Evolutionary conservation across 257 asterid genomes (phyloP).

Genomic region (Echites panduratus): DNA sequence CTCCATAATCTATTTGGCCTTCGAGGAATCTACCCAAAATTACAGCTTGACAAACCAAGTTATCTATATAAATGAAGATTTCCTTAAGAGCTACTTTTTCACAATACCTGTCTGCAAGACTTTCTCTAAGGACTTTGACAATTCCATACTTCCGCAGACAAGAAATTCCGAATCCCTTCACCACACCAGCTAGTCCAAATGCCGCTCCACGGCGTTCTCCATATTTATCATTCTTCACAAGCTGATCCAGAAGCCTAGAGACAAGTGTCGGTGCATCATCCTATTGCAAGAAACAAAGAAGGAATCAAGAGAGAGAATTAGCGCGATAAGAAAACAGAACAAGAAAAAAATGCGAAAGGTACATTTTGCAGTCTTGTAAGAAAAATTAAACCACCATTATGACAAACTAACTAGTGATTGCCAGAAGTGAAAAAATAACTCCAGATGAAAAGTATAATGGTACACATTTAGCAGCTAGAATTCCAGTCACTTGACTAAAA

Average conservation of each 20-base stretch:
- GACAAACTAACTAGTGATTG: neutral
- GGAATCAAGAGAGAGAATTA: neutral
- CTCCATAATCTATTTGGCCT: neutral
- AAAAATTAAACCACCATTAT: neutral
- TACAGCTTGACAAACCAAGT: neutral
- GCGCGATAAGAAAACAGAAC: neutral
- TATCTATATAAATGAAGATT: neutral
- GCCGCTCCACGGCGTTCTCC: slow-evolving; percentile 99
- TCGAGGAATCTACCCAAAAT: neutral
- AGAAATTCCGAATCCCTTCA: slow-evolving; percentile 84
- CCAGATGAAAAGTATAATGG: neutral
- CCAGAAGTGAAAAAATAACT: neutral
- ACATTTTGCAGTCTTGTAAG: neutral
- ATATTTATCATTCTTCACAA: slow-evolving; percentile 92
- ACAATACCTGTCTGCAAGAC: slow-evolving; percentile 71
- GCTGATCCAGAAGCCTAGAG: slow-evolving; percentile 72
- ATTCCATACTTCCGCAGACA: slow-evolving; percentile 79
- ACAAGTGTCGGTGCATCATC: slow-evolving; percentile 83
- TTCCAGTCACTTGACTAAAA: neutral
- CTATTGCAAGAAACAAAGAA: slow-evolving; percentile 28
- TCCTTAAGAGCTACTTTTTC: neutral
- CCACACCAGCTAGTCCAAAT: slow-evolving; percentile 94
- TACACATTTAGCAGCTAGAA: neutral
- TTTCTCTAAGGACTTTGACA: slow-evolving; percentile 54
- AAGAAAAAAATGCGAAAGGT: neutral